Evolutionary conservation across 805 yeast species (phyloP), one percentile per base, ranked within the genome.

Genomic region (Ogataea methylovora): DNA sequence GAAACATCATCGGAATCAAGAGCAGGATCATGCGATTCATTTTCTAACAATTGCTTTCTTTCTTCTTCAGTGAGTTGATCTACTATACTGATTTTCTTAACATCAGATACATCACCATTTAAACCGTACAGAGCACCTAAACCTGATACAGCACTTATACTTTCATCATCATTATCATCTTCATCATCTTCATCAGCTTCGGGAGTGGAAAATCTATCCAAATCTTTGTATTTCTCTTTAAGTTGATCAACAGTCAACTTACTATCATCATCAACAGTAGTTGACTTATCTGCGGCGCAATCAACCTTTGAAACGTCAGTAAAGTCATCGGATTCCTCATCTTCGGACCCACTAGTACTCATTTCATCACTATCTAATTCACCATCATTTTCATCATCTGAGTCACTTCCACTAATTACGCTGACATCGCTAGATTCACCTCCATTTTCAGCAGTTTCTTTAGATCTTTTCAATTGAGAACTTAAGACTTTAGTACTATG

Each of bases 401-500:
- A 58, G 12, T 51, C 60, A 2, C 45, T 49, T 7, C 38, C 46
- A 24, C 13, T 24, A 8, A 23, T 15, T 4, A 35, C 43, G 10
- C 39, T 47, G 29, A 36, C 44, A 4, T 42, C 46, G 7, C 43
- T 41, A 2, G 37, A 49, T 4, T 50, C 54, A 16, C 36, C 30
- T 32, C 32, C 19, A 19, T 24, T 13, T 2, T 27, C 16, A 12
- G 4, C 7, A 3, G 27, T 23, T 5, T 26, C 16, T 8, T 20
- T 14, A 42, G 49, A 12, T 37, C 35, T 16, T 44, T 49, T 54
- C 37, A 83, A 56, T 43, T 90, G 94, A 1, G 95, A 94, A 41
- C 87, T 96, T 20, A 90, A 65, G 24, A 90, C 69, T 51, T 84
- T 88, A 0, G 96, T 85, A 17, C 96, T 85, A 49, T 88, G 92